Evolutionary conservation across 2,329 filamentous ascomycete species (phyloP).

Genomic region (Aspergillus aculeatus): DNA sequence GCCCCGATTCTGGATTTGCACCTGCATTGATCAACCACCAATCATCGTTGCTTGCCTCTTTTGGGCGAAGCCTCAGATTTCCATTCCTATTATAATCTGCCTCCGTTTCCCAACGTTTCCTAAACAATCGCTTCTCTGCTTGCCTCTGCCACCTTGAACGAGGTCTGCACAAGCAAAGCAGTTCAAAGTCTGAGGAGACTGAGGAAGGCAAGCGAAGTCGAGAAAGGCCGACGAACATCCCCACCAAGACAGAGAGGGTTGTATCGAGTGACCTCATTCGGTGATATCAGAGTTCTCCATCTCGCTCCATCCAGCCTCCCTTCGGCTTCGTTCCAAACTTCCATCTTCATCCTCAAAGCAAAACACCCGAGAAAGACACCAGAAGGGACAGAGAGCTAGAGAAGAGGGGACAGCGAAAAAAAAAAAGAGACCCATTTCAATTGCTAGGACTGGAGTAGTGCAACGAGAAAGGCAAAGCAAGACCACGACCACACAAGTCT

Average conservation of each 20-base stretch:
- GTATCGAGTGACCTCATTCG: background rate
- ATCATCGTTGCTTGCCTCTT: conserved; percentile 12
- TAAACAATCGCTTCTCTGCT: background rate
- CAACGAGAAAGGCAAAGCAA: conserved; percentile 1
- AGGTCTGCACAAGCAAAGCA: background rate
- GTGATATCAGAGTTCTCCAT: background rate
- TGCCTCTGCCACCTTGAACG: conserved; percentile 16
- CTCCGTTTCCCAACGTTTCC: conserved; percentile 14
- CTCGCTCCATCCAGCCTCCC: background rate
- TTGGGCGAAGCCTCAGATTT: conserved; percentile 17
- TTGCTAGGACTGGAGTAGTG: background rate
- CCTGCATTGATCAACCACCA: conserved; percentile 13
- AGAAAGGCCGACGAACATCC: background rate
- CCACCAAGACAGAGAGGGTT: background rate
- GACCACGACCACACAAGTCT: background rate
- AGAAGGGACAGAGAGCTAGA: conserved; percentile 9
- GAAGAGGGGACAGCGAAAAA: too few relatives aligned
- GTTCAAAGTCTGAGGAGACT: background rate
- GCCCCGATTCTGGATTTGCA: background rate
- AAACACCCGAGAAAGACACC: conserved; percentile 8
- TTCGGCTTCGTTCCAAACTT: background rate
- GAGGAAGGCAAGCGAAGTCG: conserved; percentile 4
- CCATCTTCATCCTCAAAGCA: background rate
- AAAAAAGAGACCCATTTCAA: background rate
- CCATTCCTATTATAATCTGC: conserved; percentile 11